phyloP scores from a whole-genome alignment of 2,329 filamentous ascomycete species.

The Talaromyces sp. region DNA sequence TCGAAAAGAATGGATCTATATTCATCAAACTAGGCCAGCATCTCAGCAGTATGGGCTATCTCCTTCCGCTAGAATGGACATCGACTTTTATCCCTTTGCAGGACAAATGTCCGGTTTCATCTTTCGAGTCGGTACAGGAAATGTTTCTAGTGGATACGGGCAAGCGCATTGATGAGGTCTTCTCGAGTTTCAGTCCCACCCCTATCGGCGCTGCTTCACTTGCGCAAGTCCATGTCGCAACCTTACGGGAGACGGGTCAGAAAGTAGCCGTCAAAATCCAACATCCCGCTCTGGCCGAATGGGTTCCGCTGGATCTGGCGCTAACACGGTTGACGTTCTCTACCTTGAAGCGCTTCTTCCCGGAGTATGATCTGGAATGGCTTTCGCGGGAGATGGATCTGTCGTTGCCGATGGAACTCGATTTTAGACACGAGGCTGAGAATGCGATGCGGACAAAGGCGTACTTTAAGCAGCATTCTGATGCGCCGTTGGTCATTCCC shows the following conservation, averaged over 20 bases:
- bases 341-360: constrained; percentile 87
- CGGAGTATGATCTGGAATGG: constrained; percentile 97
- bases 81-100: constrained; percentile 93
- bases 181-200: constrained; percentile 73
- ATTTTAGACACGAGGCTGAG: constrained; percentile 79
- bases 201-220: constrained; percentile 92
- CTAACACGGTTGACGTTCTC: constrained; percentile 87
- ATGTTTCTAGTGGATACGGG: constrained; percentile 88
- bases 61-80: constrained; percentile 88
- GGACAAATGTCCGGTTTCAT: constrained; percentile 91
- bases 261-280: constrained; percentile 96
- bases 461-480: constrained; percentile 72
- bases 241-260: constrained; percentile 74
- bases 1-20: constrained; percentile 96
- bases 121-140: constrained; percentile 75
- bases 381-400: constrained; percentile 87
- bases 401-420: constrained; percentile 84
- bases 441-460: constrained; percentile 77
- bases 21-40: constrained; percentile 98
- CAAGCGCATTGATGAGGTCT: constrained; percentile 72
- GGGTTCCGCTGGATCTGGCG: constrained; percentile 81
- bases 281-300: constrained; percentile 83
- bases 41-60: constrained; percentile 91
- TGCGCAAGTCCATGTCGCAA: constrained; percentile 89
- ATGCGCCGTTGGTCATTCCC: constrained; percentile 82